phyloP scores from a whole-genome alignment of 345 rosid genomes.

The Salix brachista region DNA sequence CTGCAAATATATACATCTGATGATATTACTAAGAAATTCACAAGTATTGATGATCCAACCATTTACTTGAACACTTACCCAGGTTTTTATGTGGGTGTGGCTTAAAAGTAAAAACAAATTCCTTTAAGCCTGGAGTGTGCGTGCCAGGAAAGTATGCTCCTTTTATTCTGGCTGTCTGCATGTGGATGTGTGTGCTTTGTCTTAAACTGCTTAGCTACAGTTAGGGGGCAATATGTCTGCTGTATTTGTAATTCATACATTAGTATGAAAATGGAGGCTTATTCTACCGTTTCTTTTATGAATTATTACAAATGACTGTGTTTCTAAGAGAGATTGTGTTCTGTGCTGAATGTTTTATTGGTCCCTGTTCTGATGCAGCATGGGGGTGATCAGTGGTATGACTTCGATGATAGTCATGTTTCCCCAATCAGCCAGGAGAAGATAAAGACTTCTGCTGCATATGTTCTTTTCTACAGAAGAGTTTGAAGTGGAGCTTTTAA shows the following conservation, averaged over 20 bases:
- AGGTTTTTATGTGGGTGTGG: no score
- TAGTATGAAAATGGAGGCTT: neutral
- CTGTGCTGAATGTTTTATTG: neutral
- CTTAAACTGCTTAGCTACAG: neutral
- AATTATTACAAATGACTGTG: neutral
- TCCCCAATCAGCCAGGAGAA: constrained; percentile 64
- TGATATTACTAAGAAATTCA: neutral
- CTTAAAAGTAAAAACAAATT: no score
- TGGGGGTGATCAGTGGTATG: constrained; percentile 87
- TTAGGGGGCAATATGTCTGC: neutral
- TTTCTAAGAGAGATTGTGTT: neutral
- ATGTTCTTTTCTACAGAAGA: constrained; percentile 95
- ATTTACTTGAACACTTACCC: neutral
- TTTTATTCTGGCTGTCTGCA: no score
- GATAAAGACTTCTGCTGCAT: constrained; percentile 91
- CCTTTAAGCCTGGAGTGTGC: no score
- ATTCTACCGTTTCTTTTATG: neutral
- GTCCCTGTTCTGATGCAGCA: constrained; percentile 45
- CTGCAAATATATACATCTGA: neutral
- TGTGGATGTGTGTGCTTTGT: neutral
- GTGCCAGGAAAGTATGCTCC: no score
- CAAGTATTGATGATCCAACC: neutral
- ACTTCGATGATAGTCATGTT: constrained; percentile 90
- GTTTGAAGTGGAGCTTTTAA: constrained; percentile 18
- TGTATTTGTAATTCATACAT: neutral